Conservation (phyloP, 2,329 filamentous ascomycete genomes). For the Colletotrichum limetticola region DNA sequence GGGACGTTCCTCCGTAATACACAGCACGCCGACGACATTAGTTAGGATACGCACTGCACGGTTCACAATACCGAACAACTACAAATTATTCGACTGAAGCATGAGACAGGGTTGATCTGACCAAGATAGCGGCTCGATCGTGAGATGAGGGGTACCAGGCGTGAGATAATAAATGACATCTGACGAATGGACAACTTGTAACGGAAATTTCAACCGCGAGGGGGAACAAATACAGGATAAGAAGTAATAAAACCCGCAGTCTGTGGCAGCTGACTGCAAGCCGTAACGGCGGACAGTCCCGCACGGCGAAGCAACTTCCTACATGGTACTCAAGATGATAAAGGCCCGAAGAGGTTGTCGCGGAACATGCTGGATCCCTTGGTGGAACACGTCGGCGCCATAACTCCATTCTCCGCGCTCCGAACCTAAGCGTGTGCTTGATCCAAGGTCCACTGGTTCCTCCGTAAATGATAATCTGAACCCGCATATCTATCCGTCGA, state of each 20-base stretch:
- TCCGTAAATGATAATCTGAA: background rate
- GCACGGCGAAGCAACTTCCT: slow-evolving; percentile 5
- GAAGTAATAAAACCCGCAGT: background rate
- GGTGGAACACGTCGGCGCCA: background rate
- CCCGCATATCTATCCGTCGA: background rate
- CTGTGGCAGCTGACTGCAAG: background rate
- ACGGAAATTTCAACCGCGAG: slow-evolving; percentile 2
- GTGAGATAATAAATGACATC: slow-evolving; percentile 17
- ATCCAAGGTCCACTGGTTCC: background rate
- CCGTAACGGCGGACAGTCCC: slow-evolving; percentile 14
- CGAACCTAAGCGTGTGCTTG: background rate
- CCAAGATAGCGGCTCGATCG: background rate
- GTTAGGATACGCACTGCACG: too few species aligned
- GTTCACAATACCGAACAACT: background rate
- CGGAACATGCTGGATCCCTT: background rate
- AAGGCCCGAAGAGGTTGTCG: background rate
- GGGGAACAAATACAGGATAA: background rate
- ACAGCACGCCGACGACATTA: background rate
- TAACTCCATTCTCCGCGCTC: background rate
- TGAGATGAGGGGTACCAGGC: slow-evolving; percentile 1
- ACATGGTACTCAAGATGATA: background rate
- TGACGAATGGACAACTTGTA: background rate
- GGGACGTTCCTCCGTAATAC: too few species aligned
- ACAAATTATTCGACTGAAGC: background rate
- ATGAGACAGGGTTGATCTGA: background rate